Evolutionary conservation across 306 rosid species (phyloP).

Genomic region (Albizia julibrissin): DNA sequence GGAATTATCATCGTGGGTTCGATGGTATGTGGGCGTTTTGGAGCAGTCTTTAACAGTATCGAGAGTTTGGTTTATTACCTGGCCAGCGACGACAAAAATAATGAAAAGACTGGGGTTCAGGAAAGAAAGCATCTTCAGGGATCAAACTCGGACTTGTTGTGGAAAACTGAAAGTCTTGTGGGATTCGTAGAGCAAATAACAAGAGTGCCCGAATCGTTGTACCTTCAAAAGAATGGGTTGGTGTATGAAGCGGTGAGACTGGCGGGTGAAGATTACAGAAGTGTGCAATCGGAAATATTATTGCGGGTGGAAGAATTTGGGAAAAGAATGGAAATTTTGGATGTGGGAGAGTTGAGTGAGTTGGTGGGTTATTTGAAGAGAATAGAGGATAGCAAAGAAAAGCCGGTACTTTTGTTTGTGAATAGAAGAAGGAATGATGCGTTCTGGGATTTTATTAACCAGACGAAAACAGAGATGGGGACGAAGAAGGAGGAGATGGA

Average conservation of each 20-base stretch:
- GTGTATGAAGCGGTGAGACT: conserved; percentile 64
- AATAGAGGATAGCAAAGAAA: conserved; percentile 48
- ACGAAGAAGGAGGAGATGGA: conserved; percentile 45
- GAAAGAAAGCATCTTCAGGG: not conserved
- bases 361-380: conserved; percentile 39
- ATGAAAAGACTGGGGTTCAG: not conserved
- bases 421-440: conserved; percentile 48
- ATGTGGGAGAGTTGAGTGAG: conserved; percentile 55
- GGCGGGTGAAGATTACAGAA: conserved; percentile 63
- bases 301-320: conserved; percentile 46
- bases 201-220: conserved; percentile 56
- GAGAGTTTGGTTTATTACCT: conserved; percentile 52
- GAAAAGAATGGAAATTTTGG: conserved; percentile 36
- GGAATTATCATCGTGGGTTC: conserved; percentile 69
- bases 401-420: conserved; percentile 54
- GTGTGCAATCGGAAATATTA: conserved; percentile 55
- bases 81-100: not conserved
- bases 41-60: conserved; percentile 57
- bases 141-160: conserved; percentile 44
- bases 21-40: conserved; percentile 69
- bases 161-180: conserved; percentile 50
- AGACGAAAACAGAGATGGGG: conserved; percentile 36
- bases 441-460: conserved; percentile 66
- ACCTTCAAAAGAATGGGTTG: conserved; percentile 55
- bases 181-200: conserved; percentile 47